Evolutionary conservation across 257 asterid species (phyloP).

Genomic region (Solanum chaucha): DNA sequence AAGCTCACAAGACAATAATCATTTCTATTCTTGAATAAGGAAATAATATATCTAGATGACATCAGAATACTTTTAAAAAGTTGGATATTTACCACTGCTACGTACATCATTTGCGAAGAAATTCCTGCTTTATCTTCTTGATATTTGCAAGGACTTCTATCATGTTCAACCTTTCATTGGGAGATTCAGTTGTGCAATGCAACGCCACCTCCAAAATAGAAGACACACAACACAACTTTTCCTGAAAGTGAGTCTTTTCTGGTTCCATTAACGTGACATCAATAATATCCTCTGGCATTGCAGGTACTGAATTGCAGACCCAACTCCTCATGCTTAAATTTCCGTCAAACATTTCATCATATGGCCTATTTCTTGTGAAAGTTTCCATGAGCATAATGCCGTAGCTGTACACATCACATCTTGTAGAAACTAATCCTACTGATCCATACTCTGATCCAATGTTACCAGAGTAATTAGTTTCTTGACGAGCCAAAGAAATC

Average conservation of each 20-base stretch:
- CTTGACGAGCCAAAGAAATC: too few species aligned
- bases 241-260: background rate
- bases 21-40: background rate
- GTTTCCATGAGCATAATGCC: slow-evolving; percentile 1
- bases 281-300: background rate
- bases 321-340: background rate
- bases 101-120: background rate
- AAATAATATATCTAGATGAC: background rate
- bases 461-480: background rate
- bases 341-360: background rate
- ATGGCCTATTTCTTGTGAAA: background rate
- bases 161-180: background rate
- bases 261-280: background rate
- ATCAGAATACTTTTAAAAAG: background rate
- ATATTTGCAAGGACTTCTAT: background rate
- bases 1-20: background rate
- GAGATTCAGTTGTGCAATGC: background rate
- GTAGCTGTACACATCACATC: background rate
- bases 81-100: background rate
- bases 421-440: background rate
- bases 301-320: background rate
- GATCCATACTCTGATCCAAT: background rate
- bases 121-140: background rate
- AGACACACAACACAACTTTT: background rate
- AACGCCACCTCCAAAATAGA: background rate